These are phyloP conservation scores for Ascochyta viciae-villosae DNA, from an alignment of 2,329 filamentous ascomycete genomes.

Conservation along the genomic window DNA sequence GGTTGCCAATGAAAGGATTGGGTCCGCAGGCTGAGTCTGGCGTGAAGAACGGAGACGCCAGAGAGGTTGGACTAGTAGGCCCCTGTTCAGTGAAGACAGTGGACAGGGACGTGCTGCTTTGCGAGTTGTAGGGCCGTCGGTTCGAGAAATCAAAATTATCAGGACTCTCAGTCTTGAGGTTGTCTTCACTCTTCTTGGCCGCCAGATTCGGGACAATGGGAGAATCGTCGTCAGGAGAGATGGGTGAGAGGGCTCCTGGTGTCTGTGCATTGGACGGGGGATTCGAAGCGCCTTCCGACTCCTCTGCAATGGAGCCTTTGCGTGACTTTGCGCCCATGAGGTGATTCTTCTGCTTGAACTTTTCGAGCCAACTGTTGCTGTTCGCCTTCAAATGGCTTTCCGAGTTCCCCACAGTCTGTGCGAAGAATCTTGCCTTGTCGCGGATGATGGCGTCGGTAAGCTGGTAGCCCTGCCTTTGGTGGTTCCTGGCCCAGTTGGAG, in stretches of 20 bases:
- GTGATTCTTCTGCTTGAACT: slow-evolving; percentile 91
- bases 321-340: slow-evolving; percentile 62
- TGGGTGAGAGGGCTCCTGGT: slow-evolving; percentile 72
- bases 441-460: slow-evolving; percentile 82
- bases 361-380: slow-evolving; percentile 84
- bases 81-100: slow-evolving; percentile 72
- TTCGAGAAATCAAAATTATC: slow-evolving; percentile 66
- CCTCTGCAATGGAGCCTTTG: slow-evolving; percentile 67
- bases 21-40: slow-evolving; percentile 71
- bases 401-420: slow-evolving; percentile 72
- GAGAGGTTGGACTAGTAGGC: slow-evolving; percentile 75
- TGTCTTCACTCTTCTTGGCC: slow-evolving; percentile 73
- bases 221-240: slow-evolving; percentile 72
- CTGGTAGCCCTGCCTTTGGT: slow-evolving; percentile 75
- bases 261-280: slow-evolving; percentile 66
- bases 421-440: slow-evolving; percentile 84
- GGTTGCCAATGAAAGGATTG: slow-evolving; percentile 67
- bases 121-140: slow-evolving; percentile 71
- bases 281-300: slow-evolving; percentile 69
- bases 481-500: slow-evolving; percentile 84
- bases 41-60: slow-evolving; percentile 78
- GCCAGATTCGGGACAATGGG: slow-evolving; percentile 70
- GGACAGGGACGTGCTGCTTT: slow-evolving; percentile 70
- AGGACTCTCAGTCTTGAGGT: slow-evolving; percentile 64
- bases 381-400: slow-evolving; percentile 76